Conservation (phyloP, 345 rosid genomes). For the Theobroma cacao region DNA sequence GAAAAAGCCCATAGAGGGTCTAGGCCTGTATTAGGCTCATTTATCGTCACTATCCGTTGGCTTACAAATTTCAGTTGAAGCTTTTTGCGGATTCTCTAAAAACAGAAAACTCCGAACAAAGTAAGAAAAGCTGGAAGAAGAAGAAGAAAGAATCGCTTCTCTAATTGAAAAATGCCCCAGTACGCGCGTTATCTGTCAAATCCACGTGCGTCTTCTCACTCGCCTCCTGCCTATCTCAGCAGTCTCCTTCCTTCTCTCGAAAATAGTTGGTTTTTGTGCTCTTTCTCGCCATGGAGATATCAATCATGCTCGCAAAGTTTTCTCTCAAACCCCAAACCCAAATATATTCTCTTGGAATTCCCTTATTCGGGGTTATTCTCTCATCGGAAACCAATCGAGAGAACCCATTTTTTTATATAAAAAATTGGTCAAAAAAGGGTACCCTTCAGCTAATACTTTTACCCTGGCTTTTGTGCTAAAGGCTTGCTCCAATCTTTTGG, state of each 20-base stretch:
- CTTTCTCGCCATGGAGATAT: constrained; percentile 13
- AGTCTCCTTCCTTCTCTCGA: constrained; percentile 4
- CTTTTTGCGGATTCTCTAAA: background rate
- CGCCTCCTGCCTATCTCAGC: background rate
- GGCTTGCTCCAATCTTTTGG: constrained; percentile 70
- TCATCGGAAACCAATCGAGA: background rate
- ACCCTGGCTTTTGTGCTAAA: constrained; percentile 24
- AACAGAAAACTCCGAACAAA: background rate
- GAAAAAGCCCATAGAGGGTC: background rate
- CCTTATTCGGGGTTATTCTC: background rate
- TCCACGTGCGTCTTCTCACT: background rate
- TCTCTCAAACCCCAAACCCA: constrained; percentile 1
- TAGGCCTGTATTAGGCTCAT: background rate
- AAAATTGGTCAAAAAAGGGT: background rate
- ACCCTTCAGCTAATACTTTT: constrained; percentile 7
- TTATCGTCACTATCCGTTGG: background rate
- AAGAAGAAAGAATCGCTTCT: background rate
- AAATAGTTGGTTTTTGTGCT: constrained; percentile 10
- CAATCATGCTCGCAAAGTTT: constrained; percentile 6
- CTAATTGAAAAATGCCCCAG: constrained; percentile 2
- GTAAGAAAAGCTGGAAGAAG: constrained; percentile 1
- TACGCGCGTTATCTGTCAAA: background rate
- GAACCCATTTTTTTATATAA: background rate
- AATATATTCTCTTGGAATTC: constrained; percentile 3
- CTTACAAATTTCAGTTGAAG: background rate